These are phyloP conservation scores for Adansonia digitata DNA, from an alignment of 345 rosid species.

Conservation along the genomic window DNA sequence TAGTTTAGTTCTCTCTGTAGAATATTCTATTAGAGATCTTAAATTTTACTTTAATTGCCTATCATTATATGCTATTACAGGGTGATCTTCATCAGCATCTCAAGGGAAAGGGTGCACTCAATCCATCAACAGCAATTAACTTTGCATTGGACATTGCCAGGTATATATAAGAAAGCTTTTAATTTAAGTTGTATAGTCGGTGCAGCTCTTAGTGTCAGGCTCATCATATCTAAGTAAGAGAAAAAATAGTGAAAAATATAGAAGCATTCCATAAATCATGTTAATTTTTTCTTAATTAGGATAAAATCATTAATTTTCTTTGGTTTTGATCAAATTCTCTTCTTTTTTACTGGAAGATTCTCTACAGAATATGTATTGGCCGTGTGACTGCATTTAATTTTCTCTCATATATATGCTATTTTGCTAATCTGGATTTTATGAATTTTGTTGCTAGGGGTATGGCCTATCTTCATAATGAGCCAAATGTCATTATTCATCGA, in stretches of 20 bases:
- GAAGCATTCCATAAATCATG: background rate
- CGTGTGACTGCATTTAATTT: background rate
- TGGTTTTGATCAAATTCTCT: background rate
- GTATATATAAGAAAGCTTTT: conserved; percentile 22
- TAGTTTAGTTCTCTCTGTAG: conserved; percentile 8
- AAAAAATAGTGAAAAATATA: background rate
- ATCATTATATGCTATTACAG: conserved; percentile 34
- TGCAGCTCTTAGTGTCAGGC: background rate
- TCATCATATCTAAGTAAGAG: background rate
- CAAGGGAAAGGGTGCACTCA: conserved; percentile 87
- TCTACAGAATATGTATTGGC: background rate
- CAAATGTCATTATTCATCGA: conserved; percentile 91
- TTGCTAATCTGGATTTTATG: conserved; percentile 19
- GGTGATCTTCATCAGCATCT: conserved; percentile 98
- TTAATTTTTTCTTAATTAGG: background rate
- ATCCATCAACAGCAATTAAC: conserved; percentile 80
- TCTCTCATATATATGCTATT: background rate
- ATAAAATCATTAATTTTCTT: background rate
- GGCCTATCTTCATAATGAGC: conserved; percentile 98
- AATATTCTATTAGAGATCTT: conserved; percentile 1
- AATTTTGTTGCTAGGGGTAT: conserved; percentile 64
- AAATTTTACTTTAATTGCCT: conserved; percentile 6
- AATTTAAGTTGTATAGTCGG: background rate
- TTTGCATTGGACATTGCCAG: conserved; percentile 97
- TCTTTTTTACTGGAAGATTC: background rate